A percentile compares a stretch with the other conserved stretches of the same genome.
Conservation (phyloP, 495 filamentous ascomycete species). For the Aspergillus haitiensis region DNA sequence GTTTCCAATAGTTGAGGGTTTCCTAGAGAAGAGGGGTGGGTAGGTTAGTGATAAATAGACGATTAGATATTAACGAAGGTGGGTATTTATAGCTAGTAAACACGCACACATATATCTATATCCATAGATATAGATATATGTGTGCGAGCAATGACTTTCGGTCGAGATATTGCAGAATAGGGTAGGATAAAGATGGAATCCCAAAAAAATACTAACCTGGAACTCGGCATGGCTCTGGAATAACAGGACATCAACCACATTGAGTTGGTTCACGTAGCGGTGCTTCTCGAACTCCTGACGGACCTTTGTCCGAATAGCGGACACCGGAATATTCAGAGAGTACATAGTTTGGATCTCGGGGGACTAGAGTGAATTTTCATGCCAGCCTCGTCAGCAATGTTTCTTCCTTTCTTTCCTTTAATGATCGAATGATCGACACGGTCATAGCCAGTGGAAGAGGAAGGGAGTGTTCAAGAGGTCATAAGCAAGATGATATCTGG, state of each 20-base stretch:
- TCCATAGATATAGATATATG: no score
- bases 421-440: no score
- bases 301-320: slow-evolving; percentile 87
- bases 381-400: background rate
- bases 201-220: slow-evolving; percentile 55
- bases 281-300: slow-evolving; percentile 97
- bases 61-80: background rate
- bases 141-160: background rate
- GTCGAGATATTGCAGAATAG: background rate
- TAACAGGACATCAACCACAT: slow-evolving; percentile 82
- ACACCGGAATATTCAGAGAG: slow-evolving; percentile 82
- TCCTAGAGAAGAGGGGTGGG: slow-evolving; percentile 55
- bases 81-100: background rate
- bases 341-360: slow-evolving; percentile 97
- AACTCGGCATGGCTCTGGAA: slow-evolving; percentile 86
- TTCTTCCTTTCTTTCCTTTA: no score
- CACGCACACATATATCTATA: background rate
- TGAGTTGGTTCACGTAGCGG: slow-evolving; percentile 86
- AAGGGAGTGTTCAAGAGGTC: no score
- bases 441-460: no score
- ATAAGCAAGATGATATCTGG: no score
- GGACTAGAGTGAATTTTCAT: slow-evolving; percentile 56
- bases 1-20: slow-evolving; percentile 99
- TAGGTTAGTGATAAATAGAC: background rate
- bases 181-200: background rate